Base-by-base conservation (phyloP, 257 asterid species). In the Schizonepeta tenuifolia region DNA sequence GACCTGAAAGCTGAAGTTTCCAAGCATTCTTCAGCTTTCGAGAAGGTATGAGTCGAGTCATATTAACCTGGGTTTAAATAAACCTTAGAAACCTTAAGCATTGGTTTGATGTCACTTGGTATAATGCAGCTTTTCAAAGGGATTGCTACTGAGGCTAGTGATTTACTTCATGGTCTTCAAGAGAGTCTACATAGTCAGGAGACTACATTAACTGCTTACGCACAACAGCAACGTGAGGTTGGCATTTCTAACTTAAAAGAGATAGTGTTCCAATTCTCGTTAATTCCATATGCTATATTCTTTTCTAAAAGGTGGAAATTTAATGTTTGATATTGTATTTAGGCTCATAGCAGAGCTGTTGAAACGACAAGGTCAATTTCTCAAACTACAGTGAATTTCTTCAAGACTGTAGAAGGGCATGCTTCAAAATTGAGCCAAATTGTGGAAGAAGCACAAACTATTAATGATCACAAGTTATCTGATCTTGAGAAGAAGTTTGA, bases 401-500 rank as follows among this genome's bases (percentile, higher is more conserved):
- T 89, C 87, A 75, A 83, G 67, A 88, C 86, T 55, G 82, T 91
- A 78, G 96, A 91, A 38, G 80, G 55, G 40, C 97, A 91, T 70
- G 89, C 91, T 64, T 84, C 95, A 40, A 88, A 83, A 65, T 65
- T 95, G 70, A 93, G 95, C 56, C 81, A 87, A 64, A 90, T 91
- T 61, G 95, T 90, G 28, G 96, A 88, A 74, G 98, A 95, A 81
- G 88, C 95, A n/a, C 97, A 91, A 58, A 73, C 75, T n/a, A 75
- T 71, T 70, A 85, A 87, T 65, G 89, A 89, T 75, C 77, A 83
- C 75, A 86, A 88, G 80, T 72, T 94, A 74, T 78, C 87, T 68
- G 97, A 89, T 72, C 89, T 94, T 71, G 97, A 87, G 84, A 85
- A 77, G 86, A 94, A 84, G 83, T 94, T 94, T 75, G 97, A 94